Conservation (phyloP, 2,329 filamentous ascomycete species). For the Huntiella omanensis region DNA sequence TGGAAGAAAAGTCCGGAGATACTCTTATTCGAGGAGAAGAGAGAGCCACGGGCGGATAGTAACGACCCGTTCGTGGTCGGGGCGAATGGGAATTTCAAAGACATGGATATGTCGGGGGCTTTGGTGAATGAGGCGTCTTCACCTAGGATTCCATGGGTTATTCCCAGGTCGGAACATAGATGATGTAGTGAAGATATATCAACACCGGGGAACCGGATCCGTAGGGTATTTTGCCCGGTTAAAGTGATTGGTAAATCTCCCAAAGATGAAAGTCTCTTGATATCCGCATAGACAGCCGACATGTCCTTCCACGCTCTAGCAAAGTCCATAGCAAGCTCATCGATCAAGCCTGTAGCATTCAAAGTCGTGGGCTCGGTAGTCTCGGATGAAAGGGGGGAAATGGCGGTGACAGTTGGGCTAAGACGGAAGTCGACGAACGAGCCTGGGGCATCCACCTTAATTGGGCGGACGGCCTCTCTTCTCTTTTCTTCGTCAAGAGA, state of each 20-base stretch:
- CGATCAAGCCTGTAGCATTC: conserved; percentile 67
- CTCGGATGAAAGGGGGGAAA: conserved; percentile 48
- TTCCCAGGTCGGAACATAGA: conserved; percentile 72
- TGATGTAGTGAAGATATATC: conserved; percentile 65
- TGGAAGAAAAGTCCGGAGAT: no score
- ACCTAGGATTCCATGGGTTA: conserved; percentile 57
- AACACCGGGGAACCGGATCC: conserved; percentile 80
- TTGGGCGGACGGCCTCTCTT: conserved; percentile 6
- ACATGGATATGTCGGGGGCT: conserved; percentile 49
- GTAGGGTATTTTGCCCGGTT: conserved; percentile 45
- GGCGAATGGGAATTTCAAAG: conserved; percentile 73
- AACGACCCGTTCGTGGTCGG: conserved; percentile 21
- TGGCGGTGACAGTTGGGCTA: conserved; percentile 74
- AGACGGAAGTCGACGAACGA: conserved; percentile 78
- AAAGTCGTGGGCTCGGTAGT: conserved; percentile 38
- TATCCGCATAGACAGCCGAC: conserved; percentile 57
- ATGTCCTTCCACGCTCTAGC: conserved; percentile 71
- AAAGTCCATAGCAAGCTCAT: conserved; percentile 75
- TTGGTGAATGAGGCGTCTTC: conserved; percentile 60
- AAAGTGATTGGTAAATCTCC: conserved; percentile 72
- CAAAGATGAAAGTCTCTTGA: conserved; percentile 55
- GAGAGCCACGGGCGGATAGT: no score
- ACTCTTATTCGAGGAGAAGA: no score
- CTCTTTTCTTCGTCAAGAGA: conserved; percentile 45
- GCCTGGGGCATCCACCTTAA: conserved; percentile 48